Evolutionary conservation across 2,329 filamentous ascomycete genomes (phyloP).

Genomic region (Cladosporium sp.): DNA sequence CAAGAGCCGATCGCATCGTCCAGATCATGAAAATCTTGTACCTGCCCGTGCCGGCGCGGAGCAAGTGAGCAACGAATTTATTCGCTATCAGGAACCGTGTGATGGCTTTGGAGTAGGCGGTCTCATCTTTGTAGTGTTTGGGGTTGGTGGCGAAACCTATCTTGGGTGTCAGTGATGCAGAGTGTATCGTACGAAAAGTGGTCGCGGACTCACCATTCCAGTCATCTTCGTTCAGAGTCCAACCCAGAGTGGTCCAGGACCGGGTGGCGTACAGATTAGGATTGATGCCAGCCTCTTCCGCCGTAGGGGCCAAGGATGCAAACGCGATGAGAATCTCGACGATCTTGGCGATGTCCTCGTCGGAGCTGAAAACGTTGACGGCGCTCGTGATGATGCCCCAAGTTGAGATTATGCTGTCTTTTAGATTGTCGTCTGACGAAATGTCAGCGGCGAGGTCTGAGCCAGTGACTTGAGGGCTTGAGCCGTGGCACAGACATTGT

Average conservation of each 20-base stretch:
- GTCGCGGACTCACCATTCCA: neutral
- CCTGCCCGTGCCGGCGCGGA: neutral
- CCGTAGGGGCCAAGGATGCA: neutral
- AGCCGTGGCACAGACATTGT: neutral
- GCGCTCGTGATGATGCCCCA: neutral
- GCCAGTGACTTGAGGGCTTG: neutral
- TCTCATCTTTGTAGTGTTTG: neutral
- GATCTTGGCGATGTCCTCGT: neutral
- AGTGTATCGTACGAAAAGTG: neutral
- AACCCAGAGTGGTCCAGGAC: neutral
- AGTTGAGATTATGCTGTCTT: neutral
- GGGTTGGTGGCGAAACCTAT: neutral
- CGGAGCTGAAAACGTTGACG: neutral
- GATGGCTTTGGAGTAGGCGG: neutral
- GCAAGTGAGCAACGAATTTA: neutral
- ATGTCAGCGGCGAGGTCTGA: neutral
- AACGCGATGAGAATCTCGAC: neutral
- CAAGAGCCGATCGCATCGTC: neutral
- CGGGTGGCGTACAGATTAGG: neutral
- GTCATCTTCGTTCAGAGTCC: neutral
- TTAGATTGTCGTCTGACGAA: neutral
- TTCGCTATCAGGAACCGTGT: neutral
- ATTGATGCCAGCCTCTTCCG: neutral
- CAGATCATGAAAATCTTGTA: neutral
- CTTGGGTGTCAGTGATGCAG: neutral